Percentiles rank a stretch among this genome's conserved stretches.
Conservation (phyloP, 2,329 filamentous ascomycete genomes). For the Botryotinia calthae region DNA sequence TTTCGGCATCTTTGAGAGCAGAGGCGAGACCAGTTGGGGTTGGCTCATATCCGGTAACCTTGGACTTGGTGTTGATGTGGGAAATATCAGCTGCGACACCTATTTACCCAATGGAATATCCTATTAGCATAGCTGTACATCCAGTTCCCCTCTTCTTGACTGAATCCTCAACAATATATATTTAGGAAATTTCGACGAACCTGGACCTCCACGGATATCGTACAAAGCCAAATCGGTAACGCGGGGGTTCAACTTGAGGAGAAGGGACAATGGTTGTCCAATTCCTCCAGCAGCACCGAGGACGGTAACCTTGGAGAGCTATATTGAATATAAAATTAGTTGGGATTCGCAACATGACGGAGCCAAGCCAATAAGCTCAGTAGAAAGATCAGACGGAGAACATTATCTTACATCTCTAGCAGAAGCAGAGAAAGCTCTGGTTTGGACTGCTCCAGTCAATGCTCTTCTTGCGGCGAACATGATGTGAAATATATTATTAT, state of each 20-base stretch:
- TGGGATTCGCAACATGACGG: slow-evolving; percentile 14
- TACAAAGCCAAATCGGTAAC: slow-evolving; percentile 93
- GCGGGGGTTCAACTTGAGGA: slow-evolving; percentile 86
- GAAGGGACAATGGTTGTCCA: slow-evolving; percentile 92
- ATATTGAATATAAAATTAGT: slow-evolving; percentile 28
- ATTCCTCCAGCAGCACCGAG: slow-evolving; percentile 97
- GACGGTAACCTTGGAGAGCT: slow-evolving; percentile 97
- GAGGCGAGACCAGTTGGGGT: slow-evolving; percentile 80
- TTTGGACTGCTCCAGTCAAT: slow-evolving; percentile 58
- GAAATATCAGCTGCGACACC: slow-evolving; percentile 95
- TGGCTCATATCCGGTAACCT: slow-evolving; percentile 84
- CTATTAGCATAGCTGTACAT: not conserved
- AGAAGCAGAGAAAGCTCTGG: slow-evolving; percentile 78
- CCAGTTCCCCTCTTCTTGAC: not conserved
- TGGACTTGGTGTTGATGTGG: slow-evolving; percentile 90
- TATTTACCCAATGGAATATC: slow-evolving; percentile 55
- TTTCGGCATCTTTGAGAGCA: slow-evolving; percentile 88
- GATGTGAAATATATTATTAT: slow-evolving; percentile 23
- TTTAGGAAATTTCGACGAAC: slow-evolving; percentile 9
- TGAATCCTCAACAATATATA: not conserved
- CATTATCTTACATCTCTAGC: slow-evolving; percentile 65
- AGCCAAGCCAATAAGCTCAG: slow-evolving; percentile 23
- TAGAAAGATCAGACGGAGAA: slow-evolving; percentile 15
- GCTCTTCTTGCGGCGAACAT: slow-evolving; percentile 74
- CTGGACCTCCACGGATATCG: slow-evolving; percentile 62